Conservation (phyloP, 2,329 filamentous ascomycete species). For the Diaporthe citrichinensis region DNA sequence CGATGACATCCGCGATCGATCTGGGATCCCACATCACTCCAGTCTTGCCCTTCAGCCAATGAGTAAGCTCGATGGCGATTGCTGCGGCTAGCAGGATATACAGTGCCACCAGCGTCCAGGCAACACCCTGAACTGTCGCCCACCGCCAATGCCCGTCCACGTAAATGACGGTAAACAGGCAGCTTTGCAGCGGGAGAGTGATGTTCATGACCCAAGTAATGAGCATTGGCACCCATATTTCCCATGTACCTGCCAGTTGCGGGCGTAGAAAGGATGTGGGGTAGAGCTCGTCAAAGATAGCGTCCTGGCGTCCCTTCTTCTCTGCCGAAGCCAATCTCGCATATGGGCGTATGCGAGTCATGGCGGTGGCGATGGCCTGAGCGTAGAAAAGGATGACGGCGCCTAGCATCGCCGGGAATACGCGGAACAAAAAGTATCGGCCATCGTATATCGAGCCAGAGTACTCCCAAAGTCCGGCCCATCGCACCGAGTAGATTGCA, state of each 20-base stretch:
- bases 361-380: constrained; percentile 79
- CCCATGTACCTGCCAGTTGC: constrained; percentile 71
- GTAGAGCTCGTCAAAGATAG: constrained; percentile 78
- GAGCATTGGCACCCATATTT: constrained; percentile 76
- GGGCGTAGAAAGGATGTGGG: constrained; percentile 78
- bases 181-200: constrained; percentile 85
- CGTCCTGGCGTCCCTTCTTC: constrained; percentile 70
- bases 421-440: constrained; percentile 88
- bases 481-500: constrained; percentile 75
- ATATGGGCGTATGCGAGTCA: constrained; percentile 85
- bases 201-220: constrained; percentile 85
- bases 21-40: constrained; percentile 89
- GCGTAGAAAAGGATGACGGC: constrained; percentile 81
- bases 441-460: constrained; percentile 75
- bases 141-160: constrained; percentile 78
- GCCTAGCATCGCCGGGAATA: constrained; percentile 84
- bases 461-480: constrained; percentile 78
- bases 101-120: constrained; percentile 82
- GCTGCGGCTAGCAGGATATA: constrained; percentile 78
- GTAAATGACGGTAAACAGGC: constrained; percentile 77
- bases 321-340: constrained; percentile 79
- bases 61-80: constrained; percentile 70
- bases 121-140: constrained; percentile 82
- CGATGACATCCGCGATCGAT: constrained; percentile 84
- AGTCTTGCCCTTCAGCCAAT: constrained; percentile 76